These are phyloP conservation scores for Crucibulum laeve DNA, from an alignment of 768 basidiomycete genomes.

Conservation along the genomic window DNA sequence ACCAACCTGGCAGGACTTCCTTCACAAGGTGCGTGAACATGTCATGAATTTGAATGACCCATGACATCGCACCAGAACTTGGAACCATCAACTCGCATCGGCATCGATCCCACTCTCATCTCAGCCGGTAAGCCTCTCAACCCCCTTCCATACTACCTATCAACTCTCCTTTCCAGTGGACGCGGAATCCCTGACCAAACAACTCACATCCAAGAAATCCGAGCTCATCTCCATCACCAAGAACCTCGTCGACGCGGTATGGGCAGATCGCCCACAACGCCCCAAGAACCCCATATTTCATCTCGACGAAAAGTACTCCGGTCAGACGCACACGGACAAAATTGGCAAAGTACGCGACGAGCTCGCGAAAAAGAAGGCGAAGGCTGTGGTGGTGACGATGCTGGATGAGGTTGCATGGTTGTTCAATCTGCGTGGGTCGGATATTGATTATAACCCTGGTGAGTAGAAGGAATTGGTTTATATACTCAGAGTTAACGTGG, in stretches of 20 bases:
- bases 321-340: constrained; percentile 59
- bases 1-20: constrained; percentile 86
- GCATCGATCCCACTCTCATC: constrained; percentile 80
- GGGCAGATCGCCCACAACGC: constrained; percentile 68
- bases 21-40: constrained; percentile 51
- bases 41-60: not conserved
- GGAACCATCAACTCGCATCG: constrained; percentile 58
- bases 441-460: constrained; percentile 83
- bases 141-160: not conserved
- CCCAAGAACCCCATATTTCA: constrained; percentile 66
- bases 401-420: constrained; percentile 96
- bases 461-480: too few species aligned
- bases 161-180: constrained; percentile 40
- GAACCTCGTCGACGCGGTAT: constrained; percentile 81
- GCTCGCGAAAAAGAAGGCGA: constrained; percentile 54
- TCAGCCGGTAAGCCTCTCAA: constrained; percentile 43
- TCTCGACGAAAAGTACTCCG: constrained; percentile 73
- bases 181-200: constrained; percentile 54
- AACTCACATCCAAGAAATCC: constrained; percentile 51
- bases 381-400: constrained; percentile 78
- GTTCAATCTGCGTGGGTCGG: constrained; percentile 87
- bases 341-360: constrained; percentile 62
- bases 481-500: too few species aligned
- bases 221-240: constrained; percentile 56
- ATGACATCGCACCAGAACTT: constrained; percentile 43